A percentile compares a stretch with the other conserved stretches of the same genome.
These are phyloP conservation scores for Tricholoma matsutake DNA, from an alignment of 768 basidiomycete genomes.

Conservation along the genomic window DNA sequence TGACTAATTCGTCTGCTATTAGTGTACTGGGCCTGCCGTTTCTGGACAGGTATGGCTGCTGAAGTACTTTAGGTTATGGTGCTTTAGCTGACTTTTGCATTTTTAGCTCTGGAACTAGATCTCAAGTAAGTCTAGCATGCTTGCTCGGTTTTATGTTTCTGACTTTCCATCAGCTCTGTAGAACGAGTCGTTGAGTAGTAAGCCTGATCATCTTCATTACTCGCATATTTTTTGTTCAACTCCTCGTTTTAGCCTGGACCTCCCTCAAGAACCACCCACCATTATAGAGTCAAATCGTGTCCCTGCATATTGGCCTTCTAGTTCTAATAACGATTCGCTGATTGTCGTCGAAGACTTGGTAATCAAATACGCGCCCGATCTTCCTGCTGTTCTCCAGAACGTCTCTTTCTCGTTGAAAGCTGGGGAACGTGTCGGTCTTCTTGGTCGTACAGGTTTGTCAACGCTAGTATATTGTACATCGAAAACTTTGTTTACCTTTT, in stretches of 20 bases:
- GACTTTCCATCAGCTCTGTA: conserved; percentile 55
- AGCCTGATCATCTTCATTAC: conserved; percentile 7
- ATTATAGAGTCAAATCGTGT: conserved; percentile 70
- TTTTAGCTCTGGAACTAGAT: conserved; percentile 64
- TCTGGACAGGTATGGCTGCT: conserved; percentile 37
- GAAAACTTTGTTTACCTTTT: background rate
- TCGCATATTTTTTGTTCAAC: background rate
- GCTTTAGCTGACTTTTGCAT: conserved; percentile 6
- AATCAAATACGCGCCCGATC: conserved; percentile 80
- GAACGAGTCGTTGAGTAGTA: conserved; percentile 89
- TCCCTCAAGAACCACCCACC: conserved; percentile 84
- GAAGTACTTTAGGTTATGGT: too few species aligned
- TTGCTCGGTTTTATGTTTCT: conserved; percentile 3
- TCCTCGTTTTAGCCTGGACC: conserved; percentile 44
- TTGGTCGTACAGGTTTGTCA: conserved; percentile 68
- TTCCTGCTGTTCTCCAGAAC: conserved; percentile 75
- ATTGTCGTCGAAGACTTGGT: conserved; percentile 72
- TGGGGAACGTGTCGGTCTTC: conserved; percentile 71
- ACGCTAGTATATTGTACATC: background rate
- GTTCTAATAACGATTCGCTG: conserved; percentile 52
- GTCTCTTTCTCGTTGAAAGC: conserved; percentile 72
- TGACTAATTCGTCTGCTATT: background rate
- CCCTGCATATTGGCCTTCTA: conserved; percentile 93
- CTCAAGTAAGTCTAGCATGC: conserved; percentile 52
- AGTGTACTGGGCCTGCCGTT: conserved; percentile 54